Conservation (phyloP, 345 rosid species). For the Salix udensis region DNA sequence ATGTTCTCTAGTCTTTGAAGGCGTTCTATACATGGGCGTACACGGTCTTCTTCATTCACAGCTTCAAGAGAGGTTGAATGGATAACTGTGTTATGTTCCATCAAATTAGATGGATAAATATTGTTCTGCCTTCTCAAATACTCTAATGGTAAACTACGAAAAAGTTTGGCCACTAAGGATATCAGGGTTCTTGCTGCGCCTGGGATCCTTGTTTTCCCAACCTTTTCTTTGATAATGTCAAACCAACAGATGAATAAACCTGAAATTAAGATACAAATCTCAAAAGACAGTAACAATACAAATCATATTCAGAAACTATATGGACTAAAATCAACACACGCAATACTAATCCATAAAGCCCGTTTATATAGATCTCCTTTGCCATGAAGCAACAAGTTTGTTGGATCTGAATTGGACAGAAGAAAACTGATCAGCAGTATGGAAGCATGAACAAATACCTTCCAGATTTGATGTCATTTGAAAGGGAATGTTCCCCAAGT, state of each 20-base stretch:
- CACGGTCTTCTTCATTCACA: conserved; percentile 40
- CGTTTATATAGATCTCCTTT: neutral
- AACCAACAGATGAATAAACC: conserved; percentile 45
- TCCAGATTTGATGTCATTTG: conserved; percentile 22
- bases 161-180: conserved; percentile 42
- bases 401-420: neutral
- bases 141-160: conserved; percentile 34
- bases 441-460: conserved; percentile 28
- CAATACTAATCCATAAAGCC: neutral
- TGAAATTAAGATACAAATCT: conserved; percentile 26
- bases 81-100: conserved; percentile 26
- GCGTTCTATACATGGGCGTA: conserved; percentile 68
- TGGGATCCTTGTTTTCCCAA: conserved; percentile 38
- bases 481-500: conserved; percentile 12
- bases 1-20: conserved; percentile 66
- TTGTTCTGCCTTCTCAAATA: conserved; percentile 53
- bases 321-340: neutral
- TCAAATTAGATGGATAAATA: conserved; percentile 41
- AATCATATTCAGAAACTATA: neutral
- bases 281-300: neutral
- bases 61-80: conserved; percentile 25
- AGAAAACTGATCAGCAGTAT: neutral
- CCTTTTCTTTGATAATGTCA: conserved; percentile 37
- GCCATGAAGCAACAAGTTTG: neutral
- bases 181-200: conserved; percentile 32